Evolutionary conservation across 2,329 filamentous ascomycete genomes (phyloP).

Genomic region (Aspergillus awamori): DNA sequence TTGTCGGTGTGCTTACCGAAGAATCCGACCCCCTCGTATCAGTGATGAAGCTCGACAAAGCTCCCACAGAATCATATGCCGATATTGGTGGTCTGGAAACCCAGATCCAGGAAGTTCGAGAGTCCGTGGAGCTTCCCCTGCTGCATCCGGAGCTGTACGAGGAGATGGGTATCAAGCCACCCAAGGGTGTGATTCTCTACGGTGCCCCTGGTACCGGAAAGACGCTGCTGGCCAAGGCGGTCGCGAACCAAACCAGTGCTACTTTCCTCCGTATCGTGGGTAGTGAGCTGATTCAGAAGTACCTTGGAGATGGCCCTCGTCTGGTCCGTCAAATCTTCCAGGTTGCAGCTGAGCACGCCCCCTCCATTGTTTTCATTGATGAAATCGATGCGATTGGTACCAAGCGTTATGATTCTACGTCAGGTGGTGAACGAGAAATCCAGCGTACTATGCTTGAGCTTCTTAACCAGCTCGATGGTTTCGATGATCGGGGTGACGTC

Average conservation of each 20-base stretch:
- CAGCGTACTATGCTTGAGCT: slow-evolving; percentile 98
- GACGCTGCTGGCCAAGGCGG: slow-evolving; percentile 91
- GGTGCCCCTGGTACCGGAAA: slow-evolving; percentile 97
- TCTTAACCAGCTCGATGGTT: slow-evolving; percentile 96
- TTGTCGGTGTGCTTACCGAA: slow-evolving; percentile 95
- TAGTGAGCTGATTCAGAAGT: slow-evolving; percentile 97
- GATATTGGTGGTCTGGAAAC: slow-evolving; percentile 95
- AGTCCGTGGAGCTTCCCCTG: slow-evolving; percentile 93
- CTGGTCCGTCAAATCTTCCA: slow-evolving; percentile 89
- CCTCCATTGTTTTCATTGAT: slow-evolving; percentile 98
- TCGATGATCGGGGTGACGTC: slow-evolving; percentile 97
- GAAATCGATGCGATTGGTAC: slow-evolving; percentile 99
- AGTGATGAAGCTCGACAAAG: slow-evolving; percentile 99
- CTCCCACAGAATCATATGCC: slow-evolving; percentile 95
- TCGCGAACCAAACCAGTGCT: slow-evolving; percentile 97
- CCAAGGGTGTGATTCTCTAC: slow-evolving; percentile 98
- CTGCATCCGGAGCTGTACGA: slow-evolving; percentile 97
- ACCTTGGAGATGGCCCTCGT: slow-evolving; percentile 91
- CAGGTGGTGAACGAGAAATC: slow-evolving; percentile 93
- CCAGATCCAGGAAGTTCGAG: slow-evolving; percentile 96
- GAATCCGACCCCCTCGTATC: slow-evolving; percentile 94
- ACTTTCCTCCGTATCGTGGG: slow-evolving; percentile 97
- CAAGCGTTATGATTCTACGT: slow-evolving; percentile 97
- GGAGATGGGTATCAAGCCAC: slow-evolving; percentile 99
- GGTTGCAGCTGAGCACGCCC: slow-evolving; percentile 92